Evolutionary conservation across 1,139 yeast genomes (phyloP), one percentile per base, ranked within the genome.

Genomic region (Nakaseomyces delphensis): DNA sequence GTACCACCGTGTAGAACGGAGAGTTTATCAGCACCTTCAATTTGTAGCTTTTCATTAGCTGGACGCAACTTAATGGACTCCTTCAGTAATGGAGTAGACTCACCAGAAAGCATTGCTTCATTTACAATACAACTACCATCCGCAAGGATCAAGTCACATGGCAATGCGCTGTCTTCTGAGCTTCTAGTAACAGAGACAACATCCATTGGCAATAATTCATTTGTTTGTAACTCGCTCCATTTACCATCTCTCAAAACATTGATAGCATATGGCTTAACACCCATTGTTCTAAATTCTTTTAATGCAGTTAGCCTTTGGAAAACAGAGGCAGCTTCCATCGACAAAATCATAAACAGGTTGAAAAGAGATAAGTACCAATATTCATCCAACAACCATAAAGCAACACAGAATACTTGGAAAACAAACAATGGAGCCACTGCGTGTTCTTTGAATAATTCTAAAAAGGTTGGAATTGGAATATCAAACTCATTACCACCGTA

Each of bases 361-460:
- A 93, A 87, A 48, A 93, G 68, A 4, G 97, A 87, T 60, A 83
- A 84, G 65, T 89, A 89, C 97, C 97, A 91, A 69, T 85, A 83
- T 54, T 89, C 97, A 66, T 93, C 98, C 78, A 91, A 76, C 59
- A 86, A 76, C 97, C 97, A 93, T 49, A 93, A 72, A 13, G 93
- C 95, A 44, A 91, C 95, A 60, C 97, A 89, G 63, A 91, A 91
- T 47, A 91, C 74, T 68, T 91, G 99, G 69, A 91, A 91, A 24
- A 91, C 96, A 57, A 91, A 91, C 64, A 93, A 85, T 9, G 99
- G 99, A 10, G 98, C 97, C 38, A 93, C 94, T 5, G 97, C 98
- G 63, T 91, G 98, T 65, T 91, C 98, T 62, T 86, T 83, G 70
- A 91, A 91, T 57, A 91, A 72, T 63, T 91, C 98, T 48, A 74